Conservation (phyloP, 2,329 filamentous ascomycete species). For the Amphichorda felina region DNA sequence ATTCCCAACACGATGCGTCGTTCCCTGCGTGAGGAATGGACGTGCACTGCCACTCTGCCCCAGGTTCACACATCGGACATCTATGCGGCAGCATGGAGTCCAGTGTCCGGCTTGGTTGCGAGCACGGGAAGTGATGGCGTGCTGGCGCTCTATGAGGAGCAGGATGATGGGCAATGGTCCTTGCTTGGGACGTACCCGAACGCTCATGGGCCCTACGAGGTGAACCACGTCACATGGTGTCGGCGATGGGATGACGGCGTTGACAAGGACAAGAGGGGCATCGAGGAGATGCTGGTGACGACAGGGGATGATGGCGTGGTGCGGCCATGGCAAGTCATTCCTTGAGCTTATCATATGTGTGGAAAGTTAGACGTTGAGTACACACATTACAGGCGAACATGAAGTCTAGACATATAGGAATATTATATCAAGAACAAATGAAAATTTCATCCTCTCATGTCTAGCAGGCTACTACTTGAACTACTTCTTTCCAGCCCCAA, state of each 20-base stretch:
- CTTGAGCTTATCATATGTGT: no score
- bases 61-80: constrained; percentile 61
- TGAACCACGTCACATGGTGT: constrained; percentile 89
- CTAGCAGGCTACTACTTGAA: neutral
- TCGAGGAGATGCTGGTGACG: constrained; percentile 77
- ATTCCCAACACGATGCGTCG: constrained; percentile 88
- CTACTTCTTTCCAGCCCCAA: neutral
- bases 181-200: constrained; percentile 57
- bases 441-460: constrained; percentile 1
- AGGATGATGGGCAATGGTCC: constrained; percentile 43
- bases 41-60: constrained; percentile 65
- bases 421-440: neutral
- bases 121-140: constrained; percentile 81
- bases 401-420: no score
- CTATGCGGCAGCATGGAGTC: constrained; percentile 80
- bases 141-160: constrained; percentile 68
- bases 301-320: constrained; percentile 89
- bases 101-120: constrained; percentile 63
- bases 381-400: no score
- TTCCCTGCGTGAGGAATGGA: constrained; percentile 71
- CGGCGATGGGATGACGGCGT: constrained; percentile 56
- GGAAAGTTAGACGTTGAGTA: no score
- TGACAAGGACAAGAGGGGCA: constrained; percentile 34
- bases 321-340: constrained; percentile 61
- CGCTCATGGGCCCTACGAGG: constrained; percentile 83